A percentile compares a stretch with the other conserved stretches of the same genome.
Conservation (phyloP, 176 grass and related monocot species). For the Oryza punctata region DNA sequence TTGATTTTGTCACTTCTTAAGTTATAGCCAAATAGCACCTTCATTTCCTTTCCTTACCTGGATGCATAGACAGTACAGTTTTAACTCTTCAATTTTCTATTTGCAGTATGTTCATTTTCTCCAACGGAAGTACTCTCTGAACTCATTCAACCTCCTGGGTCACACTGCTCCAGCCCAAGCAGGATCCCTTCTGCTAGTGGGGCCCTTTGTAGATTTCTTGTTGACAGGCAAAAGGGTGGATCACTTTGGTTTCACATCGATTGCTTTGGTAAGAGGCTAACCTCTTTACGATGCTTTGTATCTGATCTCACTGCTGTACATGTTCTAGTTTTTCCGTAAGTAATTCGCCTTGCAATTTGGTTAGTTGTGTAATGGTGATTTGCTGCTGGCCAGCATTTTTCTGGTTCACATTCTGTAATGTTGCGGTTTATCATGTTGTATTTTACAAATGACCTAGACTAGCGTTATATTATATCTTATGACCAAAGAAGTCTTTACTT, state of each 20-base stretch:
- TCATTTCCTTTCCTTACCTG: background rate
- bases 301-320: constrained; percentile 4
- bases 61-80: background rate
- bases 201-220: constrained; percentile 75
- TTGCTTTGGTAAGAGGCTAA: constrained; percentile 62
- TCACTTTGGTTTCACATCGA: constrained; percentile 55
- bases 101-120: constrained; percentile 84
- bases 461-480: background rate
- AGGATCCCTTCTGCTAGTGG: constrained; percentile 69
- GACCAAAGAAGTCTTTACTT: background rate
- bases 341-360: constrained; percentile 14
- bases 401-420: background rate
- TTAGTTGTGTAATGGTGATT: constrained; percentile 14
- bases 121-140: constrained; percentile 70
- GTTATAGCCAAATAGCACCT: background rate
- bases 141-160: constrained; percentile 82
- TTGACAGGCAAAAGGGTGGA: constrained; percentile 82
- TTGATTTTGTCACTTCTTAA: background rate
- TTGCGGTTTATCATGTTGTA: background rate
- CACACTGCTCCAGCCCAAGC: constrained; percentile 86
- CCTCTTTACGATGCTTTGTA: background rate
- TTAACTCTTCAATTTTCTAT: constrained; percentile 35
- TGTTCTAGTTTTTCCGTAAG: constrained; percentile 5
- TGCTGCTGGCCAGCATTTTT: background rate
- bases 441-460: background rate